Evolutionary conservation across 1,139 yeast genomes (phyloP), one percentile per base, ranked within the genome.

Genomic region (Nakaseomyces delphensis): DNA sequence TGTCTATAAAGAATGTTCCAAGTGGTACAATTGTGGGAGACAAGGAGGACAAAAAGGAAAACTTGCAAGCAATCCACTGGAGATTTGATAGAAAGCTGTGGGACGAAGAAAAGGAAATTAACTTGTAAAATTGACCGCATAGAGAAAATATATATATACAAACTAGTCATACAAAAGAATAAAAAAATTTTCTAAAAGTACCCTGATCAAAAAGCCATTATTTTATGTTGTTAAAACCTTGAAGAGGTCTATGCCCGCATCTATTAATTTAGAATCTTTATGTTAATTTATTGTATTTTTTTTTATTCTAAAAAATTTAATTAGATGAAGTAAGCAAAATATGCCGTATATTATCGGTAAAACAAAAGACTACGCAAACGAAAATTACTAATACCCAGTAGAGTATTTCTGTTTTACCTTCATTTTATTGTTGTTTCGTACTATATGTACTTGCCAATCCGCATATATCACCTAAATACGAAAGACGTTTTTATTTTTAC

Each of bases 1-100:
- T 83, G 48, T 79, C 87, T 10, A 68, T 69, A 36, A 71, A 70
- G 49, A 79, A 81, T 56, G 79, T 74, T 20, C 83, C 85, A 16
- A 79, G 86, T 43, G 91, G 93, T 42, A 68, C 82, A 4, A 49
- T 66, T 30, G 68, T 65, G 48, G 71, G 70, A 42, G 74, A 76
- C 8, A 78, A 76, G 57, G 71, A 77, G 36, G 68, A 66, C 43
- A 61, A 59, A 47, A 48, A 60, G 32, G 53, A 53, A 16, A 64
- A 59, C 24, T 71, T 74, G 5, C 62, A 70, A 24, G 66, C 74
- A 25, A 62, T 68, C 40, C 93, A 83, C 60, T 83, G 93, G 93
- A 76, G 89, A 67, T 72, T 79, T 49, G 66, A 66, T 46, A 65
- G 72, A 45, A 64, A 67, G 35, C 70, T 70, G 49, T 78, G 83